A percentile compares a stretch with the other conserved stretches of the same genome.
These are phyloP conservation scores for Vaccinium myrtillus DNA, from an alignment of 148 eudicot species.

Conservation along the genomic window DNA sequence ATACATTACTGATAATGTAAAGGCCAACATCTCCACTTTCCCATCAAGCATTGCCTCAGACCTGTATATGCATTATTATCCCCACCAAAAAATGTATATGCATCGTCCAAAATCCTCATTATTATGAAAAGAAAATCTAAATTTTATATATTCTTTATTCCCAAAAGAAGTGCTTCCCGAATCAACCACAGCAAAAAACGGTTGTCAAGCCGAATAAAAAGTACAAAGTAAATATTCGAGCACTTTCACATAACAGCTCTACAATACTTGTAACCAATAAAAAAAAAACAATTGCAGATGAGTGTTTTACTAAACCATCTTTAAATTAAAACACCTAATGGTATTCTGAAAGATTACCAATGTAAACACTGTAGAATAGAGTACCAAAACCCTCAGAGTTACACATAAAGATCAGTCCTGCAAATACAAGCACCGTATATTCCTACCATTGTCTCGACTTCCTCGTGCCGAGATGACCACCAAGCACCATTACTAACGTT, in stretches of 20 bases:
- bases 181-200: too few species aligned
- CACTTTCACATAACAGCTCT: neutral
- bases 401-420: neutral
- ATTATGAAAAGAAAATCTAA: neutral
- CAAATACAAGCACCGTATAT: neutral
- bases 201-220: neutral
- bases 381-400: neutral
- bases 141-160: neutral
- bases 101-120: neutral
- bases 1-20: too few species aligned
- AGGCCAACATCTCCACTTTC: too few species aligned
- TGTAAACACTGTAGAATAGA: neutral
- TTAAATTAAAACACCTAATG: neutral
- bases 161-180: too few species aligned
- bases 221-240: neutral
- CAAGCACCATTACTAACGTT: conserved; percentile 31
- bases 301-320: neutral
- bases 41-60: neutral
- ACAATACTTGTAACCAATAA: neutral
- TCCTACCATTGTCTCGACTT: neutral
- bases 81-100: too few species aligned
- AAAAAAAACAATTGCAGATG: conserved; percentile 1
- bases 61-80: neutral
- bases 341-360: neutral
- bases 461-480: neutral